Evolutionary conservation across 1,284 basidiomycete genomes (phyloP), one percentile per base, ranked within the genome.

Genomic region (Macrocystidia cucumis): DNA sequence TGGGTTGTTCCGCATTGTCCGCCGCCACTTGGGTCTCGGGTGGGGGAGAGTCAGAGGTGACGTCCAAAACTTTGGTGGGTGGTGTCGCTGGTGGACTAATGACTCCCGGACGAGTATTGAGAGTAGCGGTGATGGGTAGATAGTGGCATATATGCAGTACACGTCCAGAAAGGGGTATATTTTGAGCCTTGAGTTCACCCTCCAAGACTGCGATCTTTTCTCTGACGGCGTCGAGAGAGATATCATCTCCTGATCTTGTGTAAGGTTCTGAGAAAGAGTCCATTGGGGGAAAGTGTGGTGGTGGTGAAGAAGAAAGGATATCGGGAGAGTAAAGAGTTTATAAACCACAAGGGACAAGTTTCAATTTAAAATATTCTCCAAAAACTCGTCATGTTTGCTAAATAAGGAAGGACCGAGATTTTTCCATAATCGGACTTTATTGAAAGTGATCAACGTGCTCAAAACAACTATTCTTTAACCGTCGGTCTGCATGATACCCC

Each of bases 71-170:
- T 37, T 57, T 62, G 1, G 60, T 54, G 1, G 78, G 76, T 0
- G 83, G 84, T 0, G 83, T 84, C 0, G 73, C 65, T 1, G 84
- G 83, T 1, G 83, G 84, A 38, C 72, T 79, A 37, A 72, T 67
- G 24, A 84, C 69, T 26, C 69, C 75, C 3, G 63, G 49, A 11
- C 55, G 54, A 12, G 61, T 55, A 46, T 68, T 54, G 46, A 86
- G 69, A 14, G 77, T 71, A 9, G 74, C 69, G 14, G 65, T 60
- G 49, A 89, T 63, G 40, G 86, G 86, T 35, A 90, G 74, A 52
- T 87, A 85, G 56, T 90, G 86, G 59, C 79, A 85, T 45, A 92
- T 78, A 48, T 93, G 90, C 47, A 93, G 73, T 54, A 93, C 85
- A 32, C 90, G 76, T 4, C 90, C 91, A 4, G 83, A 82, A 35